These are phyloP conservation scores for Tuber umbilicatum DNA, from an alignment of 495 filamentous ascomycete species.

Conservation along the genomic window DNA sequence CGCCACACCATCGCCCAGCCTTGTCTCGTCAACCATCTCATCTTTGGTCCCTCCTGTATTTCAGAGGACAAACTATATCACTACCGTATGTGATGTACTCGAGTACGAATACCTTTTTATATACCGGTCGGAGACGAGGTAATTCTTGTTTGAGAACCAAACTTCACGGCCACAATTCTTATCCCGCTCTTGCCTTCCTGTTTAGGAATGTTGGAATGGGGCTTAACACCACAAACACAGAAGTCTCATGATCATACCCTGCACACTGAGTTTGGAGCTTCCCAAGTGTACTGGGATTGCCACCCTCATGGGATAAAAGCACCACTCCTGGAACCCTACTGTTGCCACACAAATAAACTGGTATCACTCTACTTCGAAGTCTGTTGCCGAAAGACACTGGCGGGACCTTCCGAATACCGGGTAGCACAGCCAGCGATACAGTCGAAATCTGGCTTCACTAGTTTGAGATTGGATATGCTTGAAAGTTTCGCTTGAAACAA, in stretches of 20 bases:
- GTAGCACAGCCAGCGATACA: not conserved
- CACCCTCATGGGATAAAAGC: not conserved
- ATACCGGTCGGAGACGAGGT: not conserved
- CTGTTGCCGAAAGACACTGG: too few species aligned
- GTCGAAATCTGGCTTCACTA: not conserved
- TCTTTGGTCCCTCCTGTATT: not conserved
- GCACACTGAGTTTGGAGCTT: too few species aligned
- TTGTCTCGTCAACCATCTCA: not conserved
- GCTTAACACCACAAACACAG: not conserved
- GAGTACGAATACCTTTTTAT: not conserved
- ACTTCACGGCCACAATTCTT: not conserved
- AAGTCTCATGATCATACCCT: too few species aligned
- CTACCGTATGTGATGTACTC: not conserved
- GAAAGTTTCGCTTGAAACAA: not conserved
- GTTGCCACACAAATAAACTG: not conserved
- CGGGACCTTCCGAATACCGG: not conserved
- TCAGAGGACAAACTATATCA: not conserved
- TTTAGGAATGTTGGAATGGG: not conserved
- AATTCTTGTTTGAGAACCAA: not conserved
- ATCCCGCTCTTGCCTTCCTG: not conserved
- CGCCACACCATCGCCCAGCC: not conserved
- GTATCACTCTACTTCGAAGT: not conserved
- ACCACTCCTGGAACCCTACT: not conserved
- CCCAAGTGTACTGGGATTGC: not conserved
- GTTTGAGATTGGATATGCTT: not conserved